A percentile compares a stretch with the other conserved stretches of the same genome.
phyloP scores from a whole-genome alignment of 345 rosid genomes.

The Murraya koenigii region DNA sequence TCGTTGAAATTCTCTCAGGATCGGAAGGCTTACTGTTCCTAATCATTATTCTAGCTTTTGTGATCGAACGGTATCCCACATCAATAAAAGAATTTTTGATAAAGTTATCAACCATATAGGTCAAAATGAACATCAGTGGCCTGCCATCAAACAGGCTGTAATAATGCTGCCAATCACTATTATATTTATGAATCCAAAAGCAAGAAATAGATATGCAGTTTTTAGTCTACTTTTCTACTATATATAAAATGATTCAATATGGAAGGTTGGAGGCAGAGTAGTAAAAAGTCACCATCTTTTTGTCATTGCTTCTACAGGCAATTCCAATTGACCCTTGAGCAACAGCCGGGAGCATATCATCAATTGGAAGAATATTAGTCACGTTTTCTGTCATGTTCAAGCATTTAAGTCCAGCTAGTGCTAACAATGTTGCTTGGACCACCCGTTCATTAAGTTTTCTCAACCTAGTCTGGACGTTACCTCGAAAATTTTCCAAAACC shows the following conservation, averaged over 20 bases:
- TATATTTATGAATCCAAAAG: not conserved
- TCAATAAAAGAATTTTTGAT: not conserved
- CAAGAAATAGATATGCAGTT: not conserved
- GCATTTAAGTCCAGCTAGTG: slow-evolving; percentile 92
- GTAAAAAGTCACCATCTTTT: slow-evolving; percentile 61
- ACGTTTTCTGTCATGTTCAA: slow-evolving; percentile 87
- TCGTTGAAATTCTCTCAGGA: not conserved
- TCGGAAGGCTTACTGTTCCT: not conserved
- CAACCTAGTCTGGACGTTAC: slow-evolving; percentile 91
- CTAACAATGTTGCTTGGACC: slow-evolving; percentile 84
- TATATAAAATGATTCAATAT: not conserved
- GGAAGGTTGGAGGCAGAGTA: not conserved
- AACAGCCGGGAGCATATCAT: slow-evolving; percentile 99
- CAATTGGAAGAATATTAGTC: slow-evolving; percentile 62
- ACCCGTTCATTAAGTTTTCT: slow-evolving; percentile 79
- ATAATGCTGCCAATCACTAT: not conserved
- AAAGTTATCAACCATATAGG: not conserved
- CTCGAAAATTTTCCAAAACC: slow-evolving; percentile 93
- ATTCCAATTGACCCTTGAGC: slow-evolving; percentile 99
- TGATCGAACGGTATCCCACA: not conserved
- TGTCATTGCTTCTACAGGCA: slow-evolving; percentile 78
- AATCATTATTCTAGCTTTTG: not conserved
- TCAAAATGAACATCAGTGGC: not conserved
- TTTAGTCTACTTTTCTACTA: not conserved
- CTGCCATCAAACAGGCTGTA: not conserved